Evolutionary conservation across 2,329 filamentous ascomycete species (phyloP).

Genomic region (Aspergillus costaricaensis): DNA sequence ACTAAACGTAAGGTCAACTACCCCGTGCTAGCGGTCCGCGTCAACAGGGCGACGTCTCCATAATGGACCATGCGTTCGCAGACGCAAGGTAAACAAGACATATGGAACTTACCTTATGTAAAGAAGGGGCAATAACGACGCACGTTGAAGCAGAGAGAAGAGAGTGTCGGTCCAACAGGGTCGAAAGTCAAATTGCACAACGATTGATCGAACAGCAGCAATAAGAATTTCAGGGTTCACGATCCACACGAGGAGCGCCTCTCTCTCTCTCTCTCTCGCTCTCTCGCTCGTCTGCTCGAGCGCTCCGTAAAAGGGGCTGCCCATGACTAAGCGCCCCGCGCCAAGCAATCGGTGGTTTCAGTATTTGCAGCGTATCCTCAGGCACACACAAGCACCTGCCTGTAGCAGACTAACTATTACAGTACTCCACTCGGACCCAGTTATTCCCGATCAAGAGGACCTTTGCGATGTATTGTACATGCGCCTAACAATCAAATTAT

Average conservation of each 20-base stretch:
- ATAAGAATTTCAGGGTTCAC: slow-evolving; percentile 20
- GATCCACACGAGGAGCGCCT: slow-evolving; percentile 24
- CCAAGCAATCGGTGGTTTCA: slow-evolving; percentile 25
- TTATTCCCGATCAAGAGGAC: not conserved
- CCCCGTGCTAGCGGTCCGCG: slow-evolving; percentile 11
- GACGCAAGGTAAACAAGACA: slow-evolving; percentile 17
- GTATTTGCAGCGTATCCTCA: slow-evolving; percentile 1
- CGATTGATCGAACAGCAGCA: not conserved
- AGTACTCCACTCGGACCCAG: not conserved
- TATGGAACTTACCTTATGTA: slow-evolving; percentile 16
- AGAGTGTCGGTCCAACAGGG: slow-evolving; percentile 6
- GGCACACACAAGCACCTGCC: not conserved
- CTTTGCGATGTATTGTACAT: no score
- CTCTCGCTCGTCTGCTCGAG: slow-evolving; percentile 5
- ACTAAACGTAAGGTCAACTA: slow-evolving; percentile 11
- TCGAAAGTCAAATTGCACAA: slow-evolving; percentile 2
- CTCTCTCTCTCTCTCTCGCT: slow-evolving; percentile 4
- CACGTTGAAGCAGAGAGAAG: not conserved
- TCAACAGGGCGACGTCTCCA: slow-evolving; percentile 17
- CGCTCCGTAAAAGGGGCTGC: slow-evolving; percentile 40
- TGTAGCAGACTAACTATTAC: no score
- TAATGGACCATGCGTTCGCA: slow-evolving; percentile 8
- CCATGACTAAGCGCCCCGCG: slow-evolving; percentile 34
- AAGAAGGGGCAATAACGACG: not conserved
- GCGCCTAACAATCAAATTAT: no score